Evolutionary conservation across 208 protist species (phyloP).

Genomic region (Leptomonas pyrrhocoris): DNA sequence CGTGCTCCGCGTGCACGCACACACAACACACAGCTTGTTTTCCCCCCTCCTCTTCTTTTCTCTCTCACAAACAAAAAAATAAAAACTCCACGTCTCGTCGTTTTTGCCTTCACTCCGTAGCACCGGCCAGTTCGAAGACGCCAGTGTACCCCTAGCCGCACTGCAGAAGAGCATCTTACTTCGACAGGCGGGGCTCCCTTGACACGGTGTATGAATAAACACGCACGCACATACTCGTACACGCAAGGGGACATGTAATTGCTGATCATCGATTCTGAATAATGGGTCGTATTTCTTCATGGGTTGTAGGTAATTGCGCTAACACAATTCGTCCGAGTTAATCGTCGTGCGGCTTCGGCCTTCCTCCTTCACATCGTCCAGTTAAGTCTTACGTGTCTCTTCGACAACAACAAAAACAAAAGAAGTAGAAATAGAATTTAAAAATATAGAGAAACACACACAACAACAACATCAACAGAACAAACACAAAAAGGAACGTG

Average conservation of each 20-base stretch:
- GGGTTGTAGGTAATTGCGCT: slow-evolving; percentile 16
- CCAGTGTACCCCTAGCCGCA: slow-evolving; percentile 39
- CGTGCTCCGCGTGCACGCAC: neutral
- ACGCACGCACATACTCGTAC: slow-evolving; percentile 14
- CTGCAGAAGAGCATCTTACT: slow-evolving; percentile 37
- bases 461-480: slow-evolving; percentile 5
- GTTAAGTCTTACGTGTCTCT: neutral
- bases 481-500: slow-evolving; percentile 1
- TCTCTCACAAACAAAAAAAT: neutral
- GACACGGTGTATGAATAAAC: slow-evolving; percentile 15
- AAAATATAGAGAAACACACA: slow-evolving; percentile 2
- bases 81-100: neutral
- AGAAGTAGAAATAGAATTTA: neutral
- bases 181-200: slow-evolving; percentile 28
- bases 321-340: slow-evolving; percentile 30
- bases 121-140: slow-evolving; percentile 37
- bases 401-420: neutral
- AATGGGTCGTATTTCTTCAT: no score
- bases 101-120: slow-evolving; percentile 8
- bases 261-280: neutral
- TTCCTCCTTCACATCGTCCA: neutral
- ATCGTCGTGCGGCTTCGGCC: slow-evolving; percentile 10
- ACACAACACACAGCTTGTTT: neutral
- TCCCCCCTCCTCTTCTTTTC: no score
- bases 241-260: slow-evolving; percentile 11